These are phyloP conservation scores for Curvularia verruculosa DNA, from an alignment of 2,329 filamentous ascomycete genomes.

Conservation along the genomic window DNA sequence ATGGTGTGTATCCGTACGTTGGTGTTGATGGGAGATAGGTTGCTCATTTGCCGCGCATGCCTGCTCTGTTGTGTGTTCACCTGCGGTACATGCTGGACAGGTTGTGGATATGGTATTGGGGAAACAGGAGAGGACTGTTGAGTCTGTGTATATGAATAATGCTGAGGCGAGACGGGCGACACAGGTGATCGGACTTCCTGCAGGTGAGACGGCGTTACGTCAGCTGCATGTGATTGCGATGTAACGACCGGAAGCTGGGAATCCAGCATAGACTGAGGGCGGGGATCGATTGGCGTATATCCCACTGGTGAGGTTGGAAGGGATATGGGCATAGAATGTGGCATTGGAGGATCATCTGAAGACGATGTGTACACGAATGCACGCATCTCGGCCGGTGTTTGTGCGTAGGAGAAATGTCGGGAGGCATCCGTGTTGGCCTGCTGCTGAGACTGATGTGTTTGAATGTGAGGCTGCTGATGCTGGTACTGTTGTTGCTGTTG, in stretches of 20 bases:
- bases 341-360: conserved; percentile 34
- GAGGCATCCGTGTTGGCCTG: conserved; percentile 25
- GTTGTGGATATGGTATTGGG: conserved; percentile 26
- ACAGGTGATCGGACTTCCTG: conserved; percentile 34
- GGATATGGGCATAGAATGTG: conserved; percentile 26
- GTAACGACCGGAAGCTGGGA: conserved; percentile 31
- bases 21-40: conserved; percentile 42
- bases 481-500: conserved; percentile 1
- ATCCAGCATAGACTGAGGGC: conserved; percentile 36
- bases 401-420: conserved; percentile 46
- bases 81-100: conserved; percentile 21
- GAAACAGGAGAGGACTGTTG: conserved; percentile 34
- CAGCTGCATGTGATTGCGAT: conserved; percentile 30
- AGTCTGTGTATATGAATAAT: conserved; percentile 24
- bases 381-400: conserved; percentile 45
- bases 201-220: conserved; percentile 28
- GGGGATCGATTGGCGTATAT: conserved; percentile 33
- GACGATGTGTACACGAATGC: conserved; percentile 35
- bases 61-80: conserved; percentile 28
- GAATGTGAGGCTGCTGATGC: conserved; percentile 7
- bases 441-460: conserved; percentile 13
- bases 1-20: conserved; percentile 27
- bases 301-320: conserved; percentile 31
- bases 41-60: conserved; percentile 43
- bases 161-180: conserved; percentile 35